A percentile compares a stretch with the other conserved stretches of the same genome.
These are phyloP conservation scores for Stephania cephalantha DNA, from an alignment of 164 flowering plant genomes.

Conservation along the genomic window DNA sequence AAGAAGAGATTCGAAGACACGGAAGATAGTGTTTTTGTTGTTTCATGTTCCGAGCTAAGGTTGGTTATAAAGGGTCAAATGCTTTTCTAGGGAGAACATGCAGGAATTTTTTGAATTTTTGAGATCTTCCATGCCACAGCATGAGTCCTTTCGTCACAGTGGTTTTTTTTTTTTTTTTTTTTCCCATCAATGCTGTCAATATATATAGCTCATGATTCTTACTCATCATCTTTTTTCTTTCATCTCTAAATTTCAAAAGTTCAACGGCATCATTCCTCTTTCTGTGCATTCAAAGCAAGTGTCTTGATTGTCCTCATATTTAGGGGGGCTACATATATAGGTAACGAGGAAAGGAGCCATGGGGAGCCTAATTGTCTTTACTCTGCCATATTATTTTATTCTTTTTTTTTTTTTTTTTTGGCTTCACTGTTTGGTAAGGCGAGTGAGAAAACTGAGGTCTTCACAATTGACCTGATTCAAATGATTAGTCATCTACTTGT, in stretches of 20 bases:
- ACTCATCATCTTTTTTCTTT: not conserved
- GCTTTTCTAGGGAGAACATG: not conserved
- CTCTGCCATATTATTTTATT: too few relatives aligned
- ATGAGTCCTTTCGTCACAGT: too few relatives aligned
- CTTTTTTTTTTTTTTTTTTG: too few relatives aligned
- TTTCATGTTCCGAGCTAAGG: not conserved
- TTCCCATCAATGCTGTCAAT: not conserved
- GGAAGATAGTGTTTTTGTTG: constrained; percentile 14
- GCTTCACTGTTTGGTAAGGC: too few relatives aligned
- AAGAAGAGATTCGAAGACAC: constrained; percentile 43
- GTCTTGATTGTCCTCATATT: not conserved
- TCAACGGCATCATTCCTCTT: not conserved
- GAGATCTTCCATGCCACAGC: too few relatives aligned
- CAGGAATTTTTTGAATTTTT: not conserved
- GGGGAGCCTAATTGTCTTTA: too few relatives aligned
- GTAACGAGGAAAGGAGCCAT: too few relatives aligned
- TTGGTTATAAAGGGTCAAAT: not conserved
- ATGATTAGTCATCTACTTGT: too few relatives aligned
- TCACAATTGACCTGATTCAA: too few relatives aligned
- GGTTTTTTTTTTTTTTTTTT: not conserved
- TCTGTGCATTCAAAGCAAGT: not conserved
- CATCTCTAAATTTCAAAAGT: not conserved
- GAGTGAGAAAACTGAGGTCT: too few relatives aligned
- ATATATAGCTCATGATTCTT: not conserved
- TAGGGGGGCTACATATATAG: too few relatives aligned